Evolutionary conservation across 306 rosid species (phyloP).

Genomic region (Quercus robur): DNA sequence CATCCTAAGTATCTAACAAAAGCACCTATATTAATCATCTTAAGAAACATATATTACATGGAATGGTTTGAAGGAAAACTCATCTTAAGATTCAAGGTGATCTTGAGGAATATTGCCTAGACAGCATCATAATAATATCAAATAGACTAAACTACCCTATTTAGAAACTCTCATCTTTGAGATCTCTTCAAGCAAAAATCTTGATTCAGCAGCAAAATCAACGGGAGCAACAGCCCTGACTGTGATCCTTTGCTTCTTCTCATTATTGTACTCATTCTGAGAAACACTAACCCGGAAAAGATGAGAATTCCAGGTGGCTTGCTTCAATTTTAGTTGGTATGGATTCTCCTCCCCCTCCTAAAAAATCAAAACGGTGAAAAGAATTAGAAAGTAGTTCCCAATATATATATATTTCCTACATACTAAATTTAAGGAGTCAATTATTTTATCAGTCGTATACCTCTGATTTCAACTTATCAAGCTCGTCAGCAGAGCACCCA

Average conservation of each 20-base stretch:
- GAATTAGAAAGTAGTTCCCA: background rate
- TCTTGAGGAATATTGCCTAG: background rate
- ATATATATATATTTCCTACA: too few species aligned
- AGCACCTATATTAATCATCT: conserved; percentile 1
- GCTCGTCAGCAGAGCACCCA: conserved; percentile 88
- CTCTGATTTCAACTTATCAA: conserved; percentile 60
- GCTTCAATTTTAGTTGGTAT: conserved; percentile 57
- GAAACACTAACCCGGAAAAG: conserved; percentile 79
- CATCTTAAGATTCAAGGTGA: background rate
- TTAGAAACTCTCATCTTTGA: conserved; percentile 55
- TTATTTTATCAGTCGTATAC: conserved; percentile 21
- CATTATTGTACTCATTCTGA: conserved; percentile 73
- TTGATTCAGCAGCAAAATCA: conserved; percentile 84
- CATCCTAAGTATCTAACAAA: background rate
- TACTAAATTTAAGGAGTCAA: too few species aligned
- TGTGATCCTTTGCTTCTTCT: conserved; percentile 84
- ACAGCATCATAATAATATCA: background rate
- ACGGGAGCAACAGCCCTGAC: conserved; percentile 68
- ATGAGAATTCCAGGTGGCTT: conserved; percentile 82
- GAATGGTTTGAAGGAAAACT: background rate
- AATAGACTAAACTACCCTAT: conserved; percentile 17
- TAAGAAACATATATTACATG: conserved; percentile 20
- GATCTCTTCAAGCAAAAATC: conserved; percentile 64
- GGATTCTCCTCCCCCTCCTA: conserved; percentile 62
- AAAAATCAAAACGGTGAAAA: background rate